Percentiles rank a stretch among this genome's conserved stretches.
Conservation (phyloP, 495 filamentous ascomycete species). For the Tuber brumale region DNA sequence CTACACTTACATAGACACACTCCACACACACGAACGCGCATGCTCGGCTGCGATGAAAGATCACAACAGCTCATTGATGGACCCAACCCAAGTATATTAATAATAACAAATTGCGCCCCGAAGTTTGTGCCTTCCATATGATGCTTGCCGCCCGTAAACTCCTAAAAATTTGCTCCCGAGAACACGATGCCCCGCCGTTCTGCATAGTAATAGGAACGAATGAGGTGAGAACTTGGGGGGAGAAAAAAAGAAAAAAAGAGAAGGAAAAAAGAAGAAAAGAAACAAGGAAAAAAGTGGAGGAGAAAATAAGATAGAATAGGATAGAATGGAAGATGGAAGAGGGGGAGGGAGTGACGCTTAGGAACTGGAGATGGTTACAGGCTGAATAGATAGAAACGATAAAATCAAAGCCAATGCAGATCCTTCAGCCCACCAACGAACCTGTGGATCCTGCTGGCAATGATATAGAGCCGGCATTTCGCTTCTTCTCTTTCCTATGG, state of each 20-base stretch:
- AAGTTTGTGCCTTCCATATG: conserved; percentile 2
- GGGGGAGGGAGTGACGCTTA: background rate
- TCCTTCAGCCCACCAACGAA: conserved; percentile 1
- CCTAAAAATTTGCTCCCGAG: background rate
- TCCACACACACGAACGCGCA: background rate
- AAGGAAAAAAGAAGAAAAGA: background rate
- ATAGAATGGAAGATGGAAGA: background rate
- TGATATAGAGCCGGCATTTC: conserved; percentile 32
- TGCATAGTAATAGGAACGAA: background rate
- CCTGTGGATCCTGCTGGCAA: conserved; percentile 25
- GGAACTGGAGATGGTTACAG: background rate
- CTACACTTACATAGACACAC: background rate
- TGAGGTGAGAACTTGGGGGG: background rate
- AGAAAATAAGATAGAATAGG: background rate
- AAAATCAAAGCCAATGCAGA: background rate
- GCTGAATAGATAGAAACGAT: background rate
- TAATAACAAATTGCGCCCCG: conserved; percentile 1
- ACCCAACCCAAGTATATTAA: conserved; percentile 1
- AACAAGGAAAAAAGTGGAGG: background rate
- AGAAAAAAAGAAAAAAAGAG: background rate
- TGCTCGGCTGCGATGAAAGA: background rate
- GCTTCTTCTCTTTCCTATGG: conserved; percentile 39
- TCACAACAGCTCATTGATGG: background rate
- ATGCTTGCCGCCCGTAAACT: conserved; percentile 5
- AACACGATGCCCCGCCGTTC: background rate